Base-by-base conservation (phyloP, 2,329 filamentous ascomycete genomes). In the Sclerotinia borealis region DNA sequence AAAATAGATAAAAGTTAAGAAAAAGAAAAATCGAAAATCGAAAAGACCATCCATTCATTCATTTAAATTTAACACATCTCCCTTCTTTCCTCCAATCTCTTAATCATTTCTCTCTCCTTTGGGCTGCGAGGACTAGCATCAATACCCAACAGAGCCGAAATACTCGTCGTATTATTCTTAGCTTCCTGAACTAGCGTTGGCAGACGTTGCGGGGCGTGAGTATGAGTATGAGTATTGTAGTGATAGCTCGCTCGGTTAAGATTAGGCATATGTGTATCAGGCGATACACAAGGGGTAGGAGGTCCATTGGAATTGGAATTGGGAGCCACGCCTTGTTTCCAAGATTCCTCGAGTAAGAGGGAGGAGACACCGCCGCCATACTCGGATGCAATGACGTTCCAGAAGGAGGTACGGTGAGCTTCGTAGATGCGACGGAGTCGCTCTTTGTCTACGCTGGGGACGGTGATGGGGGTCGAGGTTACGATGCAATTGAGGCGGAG, bases 401-500 rank as follows among this genome's bases (percentile, higher is more conserved):
- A 93, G 77, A 93, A 93, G 10, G 84, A 83, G 58, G 82, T 79
- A 49, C 88, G 85, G 76, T 91, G 89, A 9, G 83, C 79, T 59
- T 86, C 83, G 75, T 93, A 93, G 68, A 92, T 84, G 65, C 83
- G 80, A 54, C 85, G 83, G 29, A 93, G 85, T 54, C 88, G 87
- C 34, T 82, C 78, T 71, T 86, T 81, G 74, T 91, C 86, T 55
- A 75, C 67, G 43, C 71, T 72, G 55, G 70, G 68, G 37, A 73
- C 64, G 63, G 71, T 71, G 60, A 66, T 81, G 79, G 65, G 79
- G 73, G 67, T 75, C 68, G 77, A 4, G 73, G 74, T 13, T 79
- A 79, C 27, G 79, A 75, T 34, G 73, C 85, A 88, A 72, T 90
- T 86, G 25, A 90, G 82, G 22, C 82, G 84, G 59, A 86, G 77